phyloP scores from a whole-genome alignment of 2,329 filamentous ascomycete species.

The Knoxdaviesia capensis region DNA sequence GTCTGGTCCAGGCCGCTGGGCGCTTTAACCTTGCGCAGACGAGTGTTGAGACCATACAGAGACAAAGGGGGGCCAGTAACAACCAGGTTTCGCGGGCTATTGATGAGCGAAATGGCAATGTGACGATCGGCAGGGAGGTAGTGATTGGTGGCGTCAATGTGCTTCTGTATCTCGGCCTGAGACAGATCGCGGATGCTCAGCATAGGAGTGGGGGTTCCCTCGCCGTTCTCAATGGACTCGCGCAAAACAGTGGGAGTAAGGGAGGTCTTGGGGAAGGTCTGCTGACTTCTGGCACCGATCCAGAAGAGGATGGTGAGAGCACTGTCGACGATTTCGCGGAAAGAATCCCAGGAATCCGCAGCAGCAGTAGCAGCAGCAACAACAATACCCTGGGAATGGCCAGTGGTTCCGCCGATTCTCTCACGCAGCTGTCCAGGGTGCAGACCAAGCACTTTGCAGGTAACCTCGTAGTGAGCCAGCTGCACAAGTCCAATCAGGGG shows the following conservation, averaged over 20 bases:
- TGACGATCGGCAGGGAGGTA: conserved; percentile 85
- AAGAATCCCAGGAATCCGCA: conserved; percentile 83
- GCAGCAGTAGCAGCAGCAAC: conserved; percentile 83
- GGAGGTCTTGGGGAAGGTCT: conserved; percentile 89
- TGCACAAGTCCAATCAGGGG: conserved; percentile 92
- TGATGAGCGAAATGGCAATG: conserved; percentile 86
- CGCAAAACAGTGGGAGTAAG: conserved; percentile 77
- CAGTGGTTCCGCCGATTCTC: conserved; percentile 70
- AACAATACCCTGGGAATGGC: conserved; percentile 91
- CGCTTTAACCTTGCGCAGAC: conserved; percentile 90
- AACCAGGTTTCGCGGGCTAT: conserved; percentile 92
- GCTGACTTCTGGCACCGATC: conserved; percentile 93
- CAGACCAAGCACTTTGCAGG: conserved; percentile 76
- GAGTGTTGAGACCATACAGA: conserved; percentile 85
- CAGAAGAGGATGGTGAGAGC: conserved; percentile 91
- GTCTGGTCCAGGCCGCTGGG: conserved; percentile 95
- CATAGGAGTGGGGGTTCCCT: conserved; percentile 95
- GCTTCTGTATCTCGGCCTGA: conserved; percentile 73
- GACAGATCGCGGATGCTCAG: conserved; percentile 89
- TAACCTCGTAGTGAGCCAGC: conserved; percentile 85
- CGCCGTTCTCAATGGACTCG: conserved; percentile 83
- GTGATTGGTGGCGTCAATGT: conserved; percentile 92
- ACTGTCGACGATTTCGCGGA: conserved; percentile 57
- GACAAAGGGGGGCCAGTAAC: conserved; percentile 93
- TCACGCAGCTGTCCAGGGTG: conserved; percentile 78